Evolutionary conservation across 192 early-diverging fungal genomes (phyloP).

Genomic region (Mortierella antarctica): DNA sequence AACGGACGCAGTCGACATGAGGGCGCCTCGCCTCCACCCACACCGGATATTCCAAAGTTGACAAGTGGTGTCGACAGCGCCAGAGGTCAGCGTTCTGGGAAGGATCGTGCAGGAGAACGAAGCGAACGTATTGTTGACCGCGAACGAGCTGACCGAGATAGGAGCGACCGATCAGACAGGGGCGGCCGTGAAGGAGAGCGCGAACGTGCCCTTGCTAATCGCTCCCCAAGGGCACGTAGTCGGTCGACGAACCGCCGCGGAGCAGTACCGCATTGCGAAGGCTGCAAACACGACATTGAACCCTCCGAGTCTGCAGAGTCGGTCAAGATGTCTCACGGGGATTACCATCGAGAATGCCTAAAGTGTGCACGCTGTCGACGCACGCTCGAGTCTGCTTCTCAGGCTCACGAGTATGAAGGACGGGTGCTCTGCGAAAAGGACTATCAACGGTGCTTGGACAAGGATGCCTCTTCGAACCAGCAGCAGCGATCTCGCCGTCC

Average conservation of each 20-base stretch:
- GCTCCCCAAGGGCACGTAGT: conserved; percentile 3
- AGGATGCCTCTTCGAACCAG: conserved; percentile 3
- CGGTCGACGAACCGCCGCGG: conserved; percentile 20
- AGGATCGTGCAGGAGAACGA: no score
- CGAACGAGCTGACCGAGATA: neutral
- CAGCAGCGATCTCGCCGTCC: conserved; percentile 2
- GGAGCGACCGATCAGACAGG: neutral
- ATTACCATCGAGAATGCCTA: conserved; percentile 67
- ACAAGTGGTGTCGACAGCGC: neutral
- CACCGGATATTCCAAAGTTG: conserved; percentile 1
- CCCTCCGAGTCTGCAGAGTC: conserved; percentile 12
- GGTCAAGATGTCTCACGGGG: conserved; percentile 48
- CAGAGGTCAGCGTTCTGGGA: no score
- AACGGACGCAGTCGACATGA: neutral
- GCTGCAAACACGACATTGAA: conserved; percentile 41
- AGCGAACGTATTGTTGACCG: no score
- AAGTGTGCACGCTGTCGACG: conserved; percentile 63
- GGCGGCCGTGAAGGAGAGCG: conserved; percentile 5
- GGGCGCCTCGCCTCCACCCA: neutral
- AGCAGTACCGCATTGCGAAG: conserved; percentile 23
- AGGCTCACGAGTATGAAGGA: conserved; percentile 67
- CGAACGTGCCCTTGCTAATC: neutral
- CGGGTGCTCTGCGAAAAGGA: conserved; percentile 68
- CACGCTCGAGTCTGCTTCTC: conserved; percentile 56
- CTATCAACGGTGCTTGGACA: conserved; percentile 41